Base-by-base conservation (phyloP, 441 rosid genomes). In the Bruguiera hainesii region DNA sequence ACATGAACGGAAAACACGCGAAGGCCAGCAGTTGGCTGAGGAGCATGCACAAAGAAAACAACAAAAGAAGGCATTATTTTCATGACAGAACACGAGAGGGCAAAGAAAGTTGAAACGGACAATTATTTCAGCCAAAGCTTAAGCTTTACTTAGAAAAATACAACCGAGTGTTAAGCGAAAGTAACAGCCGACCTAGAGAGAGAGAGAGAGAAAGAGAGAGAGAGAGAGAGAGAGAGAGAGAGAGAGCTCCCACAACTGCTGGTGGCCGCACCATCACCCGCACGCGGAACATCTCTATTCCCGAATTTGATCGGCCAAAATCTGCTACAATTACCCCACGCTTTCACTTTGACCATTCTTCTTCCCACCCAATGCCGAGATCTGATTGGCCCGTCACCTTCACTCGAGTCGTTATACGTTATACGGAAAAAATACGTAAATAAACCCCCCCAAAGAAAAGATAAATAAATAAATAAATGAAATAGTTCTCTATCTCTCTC, bases 311-410 rank as follows among this genome's bases (percentile, higher is more conserved):
- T 71, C 59, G 61, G 75, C 56, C 18, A 33, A 19, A 2, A 26
- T 19, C 37, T 15, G 51, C 37, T 3, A 5, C 31, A 20, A 39
- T 18, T 31, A 0, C 18, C 9, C 18, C 21, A 25, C 35, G 1
- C 10, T 33, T 7, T 7, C 37, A 4, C 58, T 68, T 60, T 70
- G 39, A 68, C 66, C 21, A 21, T 69, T 67, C 79, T 64, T 37
- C 58, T 53, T 60, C 35, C 21, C 58, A 56, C 26, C 37, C 68
- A 42, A 18, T 28, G 21, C 75, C 77, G 19, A 50, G 20, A 58
- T 56, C 49, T 71, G 39, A 83, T 84, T 84, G 89, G 87, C 71
- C 83, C 60, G 85, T 81, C 83, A 79, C 74, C 71, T 26, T 30
- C 69, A n/a, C 51, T 67, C 8, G 51, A 29, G 69, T 73, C 67